A percentile compares a stretch with the other conserved stretches of the same genome.
Evolutionary conservation across 768 basidiomycete genomes (phyloP).

Genomic region (Naganishia friedmannii): DNA sequence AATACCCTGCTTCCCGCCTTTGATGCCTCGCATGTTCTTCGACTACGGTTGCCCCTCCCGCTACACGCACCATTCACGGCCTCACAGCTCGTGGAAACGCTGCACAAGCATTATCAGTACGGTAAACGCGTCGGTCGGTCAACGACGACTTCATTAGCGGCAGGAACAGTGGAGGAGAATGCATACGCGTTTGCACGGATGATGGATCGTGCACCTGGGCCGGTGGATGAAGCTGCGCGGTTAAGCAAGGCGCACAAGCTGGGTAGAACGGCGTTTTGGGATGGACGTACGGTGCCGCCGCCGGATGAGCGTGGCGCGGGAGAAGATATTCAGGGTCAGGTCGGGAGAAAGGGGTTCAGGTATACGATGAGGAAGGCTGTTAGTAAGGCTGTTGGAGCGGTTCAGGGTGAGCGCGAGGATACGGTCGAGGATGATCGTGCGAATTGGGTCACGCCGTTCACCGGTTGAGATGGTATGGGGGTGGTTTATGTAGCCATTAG

Average conservation of each 20-base stretch:
- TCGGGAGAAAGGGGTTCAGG: slow-evolving; percentile 20
- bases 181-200: slow-evolving; percentile 10
- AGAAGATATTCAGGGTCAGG: slow-evolving; percentile 17
- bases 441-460: slow-evolving; percentile 23
- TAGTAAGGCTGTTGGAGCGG: slow-evolving; percentile 17
- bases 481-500: slow-evolving; percentile 3
- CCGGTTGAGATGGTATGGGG: background rate
- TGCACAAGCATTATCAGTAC: slow-evolving; percentile 19
- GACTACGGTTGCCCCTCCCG: background rate
- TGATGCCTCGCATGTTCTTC: slow-evolving; percentile 1
- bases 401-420: slow-evolving; percentile 19
- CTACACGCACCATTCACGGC: slow-evolving; percentile 9
- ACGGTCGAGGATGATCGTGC: slow-evolving; percentile 26
- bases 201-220: slow-evolving; percentile 16
- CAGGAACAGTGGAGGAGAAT: slow-evolving; percentile 6
- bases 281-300: background rate
- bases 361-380: slow-evolving; percentile 21
- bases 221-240: slow-evolving; percentile 8
- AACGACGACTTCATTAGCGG: background rate
- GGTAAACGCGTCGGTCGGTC: slow-evolving; percentile 5
- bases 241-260: slow-evolving; percentile 23
- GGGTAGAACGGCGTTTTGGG: background rate
- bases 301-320: background rate
- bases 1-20: slow-evolving; percentile 1
- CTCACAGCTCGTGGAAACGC: slow-evolving; percentile 11